phyloP scores from a whole-genome alignment of 2,329 filamentous ascomycete species.

The Fusarium tjaetaba region DNA sequence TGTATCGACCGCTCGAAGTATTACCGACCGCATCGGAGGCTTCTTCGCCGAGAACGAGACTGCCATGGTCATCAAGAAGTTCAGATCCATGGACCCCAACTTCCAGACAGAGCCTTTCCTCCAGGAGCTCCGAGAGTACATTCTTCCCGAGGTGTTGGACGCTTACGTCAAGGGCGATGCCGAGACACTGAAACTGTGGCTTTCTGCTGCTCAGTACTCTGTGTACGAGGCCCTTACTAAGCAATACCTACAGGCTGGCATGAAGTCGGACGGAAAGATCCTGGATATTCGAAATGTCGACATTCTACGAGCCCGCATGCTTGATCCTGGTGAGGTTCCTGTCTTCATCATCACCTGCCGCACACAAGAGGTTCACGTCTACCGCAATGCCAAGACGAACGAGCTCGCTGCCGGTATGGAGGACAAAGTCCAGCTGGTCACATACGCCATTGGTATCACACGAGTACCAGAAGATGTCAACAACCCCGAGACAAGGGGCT shows the following conservation, averaged over 20 bases:
- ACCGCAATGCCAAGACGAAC: constrained; percentile 88
- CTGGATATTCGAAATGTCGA: constrained; percentile 96
- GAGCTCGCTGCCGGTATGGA: constrained; percentile 97
- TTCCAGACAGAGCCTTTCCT: constrained; percentile 97
- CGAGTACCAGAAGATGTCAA: constrained; percentile 93
- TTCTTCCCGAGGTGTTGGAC: constrained; percentile 94
- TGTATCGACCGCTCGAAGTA: constrained; percentile 90
- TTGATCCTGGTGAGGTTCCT: constrained; percentile 87
- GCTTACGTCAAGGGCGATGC: constrained; percentile 97
- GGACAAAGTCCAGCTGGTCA: constrained; percentile 97
- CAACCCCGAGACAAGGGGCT: constrained; percentile 95
- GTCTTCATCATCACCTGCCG: constrained; percentile 98
- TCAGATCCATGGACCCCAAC: constrained; percentile 91
- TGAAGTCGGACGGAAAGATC: constrained; percentile 94
- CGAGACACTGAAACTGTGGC: constrained; percentile 91
- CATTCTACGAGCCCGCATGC: constrained; percentile 80
- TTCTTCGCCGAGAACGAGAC: constrained; percentile 99
- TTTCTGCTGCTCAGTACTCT: constrained; percentile 94
- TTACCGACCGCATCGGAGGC: constrained; percentile 90
- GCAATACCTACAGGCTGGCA: constrained; percentile 91
- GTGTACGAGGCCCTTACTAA: constrained; percentile 97
- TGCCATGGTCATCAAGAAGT: constrained; percentile 96
- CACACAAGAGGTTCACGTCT: constrained; percentile 97
- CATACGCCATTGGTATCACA: constrained; percentile 96
- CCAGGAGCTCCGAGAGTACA: constrained; percentile 96